A percentile compares a stretch with the other conserved stretches of the same genome.
Conservation (phyloP, 139 green algal genomes). For the Picochlorum sp. region DNA sequence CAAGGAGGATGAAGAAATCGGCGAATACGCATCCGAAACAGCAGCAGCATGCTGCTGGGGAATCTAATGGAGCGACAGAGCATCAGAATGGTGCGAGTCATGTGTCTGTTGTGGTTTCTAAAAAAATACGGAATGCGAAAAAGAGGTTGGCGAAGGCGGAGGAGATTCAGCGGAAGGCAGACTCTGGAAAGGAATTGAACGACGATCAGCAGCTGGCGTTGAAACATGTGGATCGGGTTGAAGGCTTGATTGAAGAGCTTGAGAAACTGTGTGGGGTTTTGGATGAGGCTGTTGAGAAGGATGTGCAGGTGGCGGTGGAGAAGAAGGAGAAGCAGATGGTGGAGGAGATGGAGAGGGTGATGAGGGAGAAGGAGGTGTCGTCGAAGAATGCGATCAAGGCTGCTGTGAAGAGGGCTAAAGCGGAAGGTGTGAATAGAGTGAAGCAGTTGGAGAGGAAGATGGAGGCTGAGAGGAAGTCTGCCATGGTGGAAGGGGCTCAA, state of each 20-base stretch:
- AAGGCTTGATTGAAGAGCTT: slow-evolving; percentile 39
- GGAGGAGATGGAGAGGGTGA: slow-evolving; percentile 1
- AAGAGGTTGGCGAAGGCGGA: slow-evolving; percentile 29
- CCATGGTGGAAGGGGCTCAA: slow-evolving; percentile 4
- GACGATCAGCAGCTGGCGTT: slow-evolving; percentile 25
- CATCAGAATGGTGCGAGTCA: background rate
- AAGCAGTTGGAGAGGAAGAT: background rate
- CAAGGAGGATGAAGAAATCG: too few relatives aligned
- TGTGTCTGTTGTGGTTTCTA: background rate
- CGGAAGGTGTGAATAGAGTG: background rate
- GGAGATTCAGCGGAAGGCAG: slow-evolving; percentile 26
- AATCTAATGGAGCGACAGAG: background rate
- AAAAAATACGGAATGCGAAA: slow-evolving; percentile 16
- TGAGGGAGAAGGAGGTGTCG: slow-evolving; percentile 14
- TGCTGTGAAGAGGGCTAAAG: background rate
- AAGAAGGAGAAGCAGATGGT: background rate
- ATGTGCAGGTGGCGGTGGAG: slow-evolving; percentile 3
- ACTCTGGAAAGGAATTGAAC: slow-evolving; percentile 31
- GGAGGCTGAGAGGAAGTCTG: too few relatives aligned
- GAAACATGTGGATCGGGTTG: background rate
- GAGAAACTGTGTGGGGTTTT: slow-evolving; percentile 31
- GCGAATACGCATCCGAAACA: too few relatives aligned
- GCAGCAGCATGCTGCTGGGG: too few relatives aligned
- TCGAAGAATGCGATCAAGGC: background rate
- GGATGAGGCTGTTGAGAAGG: slow-evolving; percentile 3